These are phyloP conservation scores for Zygosaccharomyces pseudorouxii DNA, from an alignment of 805 yeast genomes.

Conservation along the genomic window DNA sequence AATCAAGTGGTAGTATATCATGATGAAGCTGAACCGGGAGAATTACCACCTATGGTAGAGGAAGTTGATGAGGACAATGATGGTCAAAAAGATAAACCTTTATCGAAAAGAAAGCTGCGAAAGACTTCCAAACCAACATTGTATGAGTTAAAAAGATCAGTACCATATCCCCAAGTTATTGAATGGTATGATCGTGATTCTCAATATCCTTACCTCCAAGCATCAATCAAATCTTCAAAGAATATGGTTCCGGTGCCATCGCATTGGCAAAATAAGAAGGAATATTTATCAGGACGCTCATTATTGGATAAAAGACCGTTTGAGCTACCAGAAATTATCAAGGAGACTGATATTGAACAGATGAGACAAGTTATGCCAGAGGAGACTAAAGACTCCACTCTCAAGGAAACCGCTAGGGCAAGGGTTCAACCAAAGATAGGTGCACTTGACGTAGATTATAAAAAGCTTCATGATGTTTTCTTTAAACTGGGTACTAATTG, in stretches of 20 bases:
- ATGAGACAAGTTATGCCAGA: conserved; percentile 59
- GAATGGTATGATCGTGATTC: conserved; percentile 90
- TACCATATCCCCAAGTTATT: conserved; percentile 63
- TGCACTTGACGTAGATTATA: conserved; percentile 77
- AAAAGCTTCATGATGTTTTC: conserved; percentile 77
- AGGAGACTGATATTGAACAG: conserved; percentile 78
- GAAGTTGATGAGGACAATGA: not conserved
- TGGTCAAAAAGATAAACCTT: conserved; percentile 18
- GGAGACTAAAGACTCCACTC: conserved; percentile 41
- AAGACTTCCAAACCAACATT: conserved; percentile 56
- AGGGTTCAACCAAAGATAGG: conserved; percentile 89
- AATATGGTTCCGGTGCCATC: conserved; percentile 73
- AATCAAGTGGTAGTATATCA: conserved; percentile 6
- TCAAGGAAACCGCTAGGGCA: conserved; percentile 74
- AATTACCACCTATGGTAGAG: not conserved
- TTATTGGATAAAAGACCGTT: conserved; percentile 68
- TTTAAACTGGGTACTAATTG: conserved; percentile 63
- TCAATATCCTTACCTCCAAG: conserved; percentile 63
- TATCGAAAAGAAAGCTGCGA: conserved; percentile 46
- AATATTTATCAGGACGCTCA: conserved; percentile 60
- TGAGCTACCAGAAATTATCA: conserved; percentile 70
- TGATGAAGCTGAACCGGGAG: conserved; percentile 10
- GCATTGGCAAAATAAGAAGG: conserved; percentile 81
- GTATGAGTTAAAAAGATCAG: conserved; percentile 57
- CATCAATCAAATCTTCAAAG: conserved; percentile 57